phyloP scores from a whole-genome alignment of 495 filamentous ascomycete genomes.

The Massariosphaeria phaeospora region DNA sequence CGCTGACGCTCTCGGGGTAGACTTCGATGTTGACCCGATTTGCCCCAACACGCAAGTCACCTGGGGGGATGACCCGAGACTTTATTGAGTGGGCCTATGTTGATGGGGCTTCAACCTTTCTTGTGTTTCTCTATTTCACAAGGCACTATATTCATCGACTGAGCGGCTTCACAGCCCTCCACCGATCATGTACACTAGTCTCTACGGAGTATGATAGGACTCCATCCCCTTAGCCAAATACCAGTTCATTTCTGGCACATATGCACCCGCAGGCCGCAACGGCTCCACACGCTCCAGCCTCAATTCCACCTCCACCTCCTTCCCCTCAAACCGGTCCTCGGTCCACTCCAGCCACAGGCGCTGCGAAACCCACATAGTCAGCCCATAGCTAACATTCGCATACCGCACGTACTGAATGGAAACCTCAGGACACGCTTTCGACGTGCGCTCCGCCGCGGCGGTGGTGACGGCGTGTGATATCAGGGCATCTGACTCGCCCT shows the following conservation, averaged over 20 bases:
- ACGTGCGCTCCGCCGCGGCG: neutral
- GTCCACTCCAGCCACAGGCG: constrained; percentile 31
- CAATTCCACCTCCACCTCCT: neutral
- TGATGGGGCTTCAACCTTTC: too few relatives aligned
- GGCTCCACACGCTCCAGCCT: neutral
- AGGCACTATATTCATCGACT: too few relatives aligned
- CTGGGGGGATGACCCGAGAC: too few relatives aligned
- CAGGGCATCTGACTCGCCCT: constrained; percentile 40
- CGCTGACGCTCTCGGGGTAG: too few relatives aligned
- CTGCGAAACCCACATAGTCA: constrained; percentile 18
- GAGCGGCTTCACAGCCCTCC: too few relatives aligned
- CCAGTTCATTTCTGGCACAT: neutral
- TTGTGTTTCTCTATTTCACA: too few relatives aligned
- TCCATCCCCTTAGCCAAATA: neutral
- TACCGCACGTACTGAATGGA: neutral
- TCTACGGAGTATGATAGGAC: neutral
- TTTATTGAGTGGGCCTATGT: too few relatives aligned
- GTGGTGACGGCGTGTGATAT: constrained; percentile 24
- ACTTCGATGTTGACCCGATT: too few relatives aligned
- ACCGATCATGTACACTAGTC: too few relatives aligned
- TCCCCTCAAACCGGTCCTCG: constrained; percentile 21
- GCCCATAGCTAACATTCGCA: constrained; percentile 12
- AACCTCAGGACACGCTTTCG: neutral
- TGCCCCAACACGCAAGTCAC: too few relatives aligned
- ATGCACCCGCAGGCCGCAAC: neutral